These are phyloP conservation scores for Fusarium mundagurra DNA, from an alignment of 2,329 filamentous ascomycete genomes.

Conservation along the genomic window DNA sequence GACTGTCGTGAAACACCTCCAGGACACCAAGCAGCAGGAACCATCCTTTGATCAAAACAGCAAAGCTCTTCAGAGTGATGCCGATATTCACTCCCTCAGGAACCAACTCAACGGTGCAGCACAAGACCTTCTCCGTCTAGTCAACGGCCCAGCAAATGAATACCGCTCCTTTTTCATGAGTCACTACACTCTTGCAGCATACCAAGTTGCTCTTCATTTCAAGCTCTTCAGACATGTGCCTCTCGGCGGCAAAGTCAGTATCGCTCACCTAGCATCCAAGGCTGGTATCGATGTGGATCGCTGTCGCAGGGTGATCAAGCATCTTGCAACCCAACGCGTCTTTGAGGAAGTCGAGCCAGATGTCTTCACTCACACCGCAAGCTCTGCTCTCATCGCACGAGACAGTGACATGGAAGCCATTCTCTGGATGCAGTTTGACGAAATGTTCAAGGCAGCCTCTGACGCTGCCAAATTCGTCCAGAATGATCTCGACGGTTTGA, in stretches of 20 bases:
- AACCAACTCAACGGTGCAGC: neutral
- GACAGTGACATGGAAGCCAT: neutral
- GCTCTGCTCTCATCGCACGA: neutral
- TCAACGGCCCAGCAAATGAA: neutral
- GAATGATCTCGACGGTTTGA: accelerated
- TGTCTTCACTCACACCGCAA: neutral
- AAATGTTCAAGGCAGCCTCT: neutral
- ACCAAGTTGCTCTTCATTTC: neutral
- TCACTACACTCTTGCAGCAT: neutral
- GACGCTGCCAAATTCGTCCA: neutral
- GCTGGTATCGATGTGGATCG: neutral
- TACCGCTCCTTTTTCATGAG: neutral
- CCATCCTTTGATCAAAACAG: neutral
- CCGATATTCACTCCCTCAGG: neutral
- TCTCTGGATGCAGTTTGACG: neutral
- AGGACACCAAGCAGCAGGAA: neutral
- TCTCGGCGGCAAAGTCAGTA: accelerated
- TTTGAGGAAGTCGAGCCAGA: neutral
- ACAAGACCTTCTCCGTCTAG: neutral
- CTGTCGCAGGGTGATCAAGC: neutral
- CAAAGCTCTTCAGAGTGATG: neutral
- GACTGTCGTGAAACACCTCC: neutral
- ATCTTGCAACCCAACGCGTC: neutral
- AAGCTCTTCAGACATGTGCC: neutral
- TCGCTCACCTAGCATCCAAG: neutral